Evolutionary conservation across 306 rosid genomes (phyloP), one percentile per base, ranked within the genome.

Genomic region (Gleditsia sinensis): DNA sequence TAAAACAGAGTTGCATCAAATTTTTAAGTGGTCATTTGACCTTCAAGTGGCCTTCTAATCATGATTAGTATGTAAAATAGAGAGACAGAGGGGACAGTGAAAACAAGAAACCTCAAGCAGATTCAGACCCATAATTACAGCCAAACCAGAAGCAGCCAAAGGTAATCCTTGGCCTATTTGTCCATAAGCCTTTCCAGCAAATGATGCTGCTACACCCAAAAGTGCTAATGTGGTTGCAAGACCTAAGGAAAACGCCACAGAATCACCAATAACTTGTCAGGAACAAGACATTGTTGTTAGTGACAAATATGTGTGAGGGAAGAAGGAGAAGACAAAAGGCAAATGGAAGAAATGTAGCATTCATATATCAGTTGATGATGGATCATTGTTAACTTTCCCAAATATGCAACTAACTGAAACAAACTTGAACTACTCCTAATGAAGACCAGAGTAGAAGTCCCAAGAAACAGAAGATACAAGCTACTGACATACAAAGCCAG

Each of bases 131-230:
- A 91, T 94, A 66, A 94, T 57, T 81, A 91, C 84, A 49, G 98
- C 98, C 80, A 94, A 78, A 77, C 94, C 94, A 68, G 98, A 94
- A 78, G 96, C 98, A 74, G 90, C 94, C 83, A 94, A 40, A 53
- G 97, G 97, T 83, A 91, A 87, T 24, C 98, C 96, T 75, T 88
- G 98, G 78, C 98, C 97, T 74, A 92, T 83, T 87, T 94, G 98
- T 62, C 98, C 98, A 75, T 94, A 94, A 76, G 96, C 98, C 84
- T 94, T 91, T 67, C 98, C 97, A 64, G 96, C 98, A 84, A 94
- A 84, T 78, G 98, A 91, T 49, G 97, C 98, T 60, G 80, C 91
- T 42, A 94, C 78, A 42, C 98, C 97, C 71, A 94, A 81, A 43
- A 91, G 76, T 25, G 98, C 97, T 61, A 91, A 86, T 36, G 98